A percentile compares a stretch with the other conserved stretches of the same genome.
Evolutionary conservation across 495 filamentous ascomycete genomes (phyloP).

Genomic region (Melanomma pulvis-pyrius): DNA sequence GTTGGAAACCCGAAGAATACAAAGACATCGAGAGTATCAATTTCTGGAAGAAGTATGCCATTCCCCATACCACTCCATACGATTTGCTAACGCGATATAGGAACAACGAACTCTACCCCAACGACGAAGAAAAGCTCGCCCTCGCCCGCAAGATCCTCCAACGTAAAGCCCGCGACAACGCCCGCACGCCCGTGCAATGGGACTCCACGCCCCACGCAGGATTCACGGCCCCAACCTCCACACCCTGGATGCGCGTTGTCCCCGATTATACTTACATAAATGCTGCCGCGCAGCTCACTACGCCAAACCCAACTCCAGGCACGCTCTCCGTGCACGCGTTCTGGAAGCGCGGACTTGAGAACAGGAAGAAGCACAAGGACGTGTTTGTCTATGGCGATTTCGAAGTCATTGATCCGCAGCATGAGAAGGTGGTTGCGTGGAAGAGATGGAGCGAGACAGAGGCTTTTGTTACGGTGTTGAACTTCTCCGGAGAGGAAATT

Average conservation of each 20-base stretch:
- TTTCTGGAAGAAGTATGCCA: constrained; percentile 51
- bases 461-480: constrained; percentile 48
- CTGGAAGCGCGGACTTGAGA: constrained; percentile 49
- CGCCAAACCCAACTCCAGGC: constrained; percentile 15
- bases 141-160: constrained; percentile 39
- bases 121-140: constrained; percentile 33
- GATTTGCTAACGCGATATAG: constrained; percentile 1
- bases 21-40: constrained; percentile 57
- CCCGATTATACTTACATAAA: constrained; percentile 45
- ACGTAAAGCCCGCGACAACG: constrained; percentile 46
- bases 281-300: constrained; percentile 38
- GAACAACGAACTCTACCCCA: constrained; percentile 34
- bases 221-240: constrained; percentile 39
- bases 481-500: constrained; percentile 48
- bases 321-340: constrained; percentile 49
- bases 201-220: constrained; percentile 38
- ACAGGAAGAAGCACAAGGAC: constrained; percentile 49
- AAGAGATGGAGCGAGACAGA: constrained; percentile 39
- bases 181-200: constrained; percentile 49
- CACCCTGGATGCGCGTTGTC: constrained; percentile 49
- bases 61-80: not conserved
- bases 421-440: constrained; percentile 49
- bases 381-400: constrained; percentile 54
- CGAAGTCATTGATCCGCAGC: constrained; percentile 43
- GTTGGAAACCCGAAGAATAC: constrained; percentile 53